A percentile compares a stretch with the other conserved stretches of the same genome.
These are phyloP conservation scores for Haplosporangium sp. DNA, from an alignment of 371 early-diverging fungal genomes.

Conservation along the genomic window DNA sequence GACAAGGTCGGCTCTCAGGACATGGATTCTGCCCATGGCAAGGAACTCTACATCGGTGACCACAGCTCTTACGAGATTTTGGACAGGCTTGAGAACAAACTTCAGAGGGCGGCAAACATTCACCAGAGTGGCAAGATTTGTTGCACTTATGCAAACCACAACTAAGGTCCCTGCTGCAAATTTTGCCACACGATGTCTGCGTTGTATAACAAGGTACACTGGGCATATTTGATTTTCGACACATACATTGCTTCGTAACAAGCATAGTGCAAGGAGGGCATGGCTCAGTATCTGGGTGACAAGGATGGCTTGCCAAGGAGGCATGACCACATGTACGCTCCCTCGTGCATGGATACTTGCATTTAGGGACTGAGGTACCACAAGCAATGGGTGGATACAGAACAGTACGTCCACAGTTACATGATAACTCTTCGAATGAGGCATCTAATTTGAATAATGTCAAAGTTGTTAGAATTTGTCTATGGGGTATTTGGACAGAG, in stretches of 20 bases:
- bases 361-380: conserved; percentile 74
- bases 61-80: conserved; percentile 72
- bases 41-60: conserved; percentile 71
- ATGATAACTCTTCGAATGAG: conserved; percentile 75
- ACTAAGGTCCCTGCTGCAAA: conserved; percentile 70
- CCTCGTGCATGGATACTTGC: conserved; percentile 75
- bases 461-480: neutral
- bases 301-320: conserved; percentile 73
- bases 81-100: conserved; percentile 73
- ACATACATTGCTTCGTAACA: conserved; percentile 74
- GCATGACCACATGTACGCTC: conserved; percentile 78
- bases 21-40: conserved; percentile 80
- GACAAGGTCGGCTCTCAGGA: conserved; percentile 72
- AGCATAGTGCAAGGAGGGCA: conserved; percentile 84
- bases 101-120: conserved; percentile 60
- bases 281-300: conserved; percentile 77
- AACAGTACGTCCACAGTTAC: conserved; percentile 81
- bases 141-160: conserved; percentile 78
- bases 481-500: neutral
- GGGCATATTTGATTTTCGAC: conserved; percentile 75
- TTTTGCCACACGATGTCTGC: conserved; percentile 75
- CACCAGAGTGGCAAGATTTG: conserved; percentile 80
- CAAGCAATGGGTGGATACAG: conserved; percentile 82
- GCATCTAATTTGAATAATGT: conserved; percentile 57
- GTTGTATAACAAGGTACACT: conserved; percentile 78